Base-by-base conservation (phyloP, 352 stramenopile species). In the Aphanomyces stellatus region DNA sequence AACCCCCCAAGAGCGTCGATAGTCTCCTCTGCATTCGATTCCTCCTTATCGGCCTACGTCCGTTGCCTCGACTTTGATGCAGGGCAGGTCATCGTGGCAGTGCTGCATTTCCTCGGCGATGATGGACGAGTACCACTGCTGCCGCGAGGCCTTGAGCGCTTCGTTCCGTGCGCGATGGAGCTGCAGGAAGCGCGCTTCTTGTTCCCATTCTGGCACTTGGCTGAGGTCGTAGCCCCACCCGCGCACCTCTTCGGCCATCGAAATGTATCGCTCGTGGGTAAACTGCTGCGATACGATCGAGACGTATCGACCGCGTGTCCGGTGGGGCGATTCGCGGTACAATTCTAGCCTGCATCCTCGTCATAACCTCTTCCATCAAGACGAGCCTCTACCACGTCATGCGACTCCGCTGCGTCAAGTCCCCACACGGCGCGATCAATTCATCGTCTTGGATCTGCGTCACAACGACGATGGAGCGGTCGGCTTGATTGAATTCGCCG, bases 201-300 rank as follows among this genome's bases (percentile, higher is more conserved):
- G 49, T n/a, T 57, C 49, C 49, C 49, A 57, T 34, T 30, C 22
- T 7, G n/a, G n/a, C 17, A 57, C 49, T 30, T 57, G 22, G 30
- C 6, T 40, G 19, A 57, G 27, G 27, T 57, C 49, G 30, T 35
- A 35, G 49, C 49, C 49, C 49, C 49, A 57, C 25, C 10, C 49
- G 13, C 49, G 49, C 25, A 24, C 49, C n/a, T 57, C 49, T 17
- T 57, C 49, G 13, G 27, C 49, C 49, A 57, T 57, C 49, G 49
- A 57, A 7, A 57, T 34, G 49, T 34, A 57, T 13, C 49, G 17
- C 6, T 15, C 30, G 6, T 30, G 30, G 8, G 49, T 57, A 35
- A 57, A 57, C 49, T 57, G 49, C 49, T 57, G 49, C 49, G 49
- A 57, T 30, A 57, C 49, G 49, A 57, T 57, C 49, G 49, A 57